Percentiles rank a stretch among this genome's conserved stretches.
Conservation (phyloP, 305 asterid species). For the Nicotiana rustica region DNA sequence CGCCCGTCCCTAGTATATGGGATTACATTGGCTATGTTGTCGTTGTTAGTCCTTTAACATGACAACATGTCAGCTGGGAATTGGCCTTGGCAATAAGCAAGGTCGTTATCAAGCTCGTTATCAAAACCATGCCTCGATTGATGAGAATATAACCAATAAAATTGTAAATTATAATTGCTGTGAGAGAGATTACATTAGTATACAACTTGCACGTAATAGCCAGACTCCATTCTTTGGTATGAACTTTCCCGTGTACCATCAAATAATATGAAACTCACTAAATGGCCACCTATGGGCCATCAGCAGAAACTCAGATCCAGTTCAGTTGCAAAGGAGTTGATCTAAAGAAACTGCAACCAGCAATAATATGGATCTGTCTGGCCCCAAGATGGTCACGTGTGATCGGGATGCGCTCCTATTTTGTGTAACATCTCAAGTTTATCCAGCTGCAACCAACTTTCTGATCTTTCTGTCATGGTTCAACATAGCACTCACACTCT, state of each 20-base stretch:
- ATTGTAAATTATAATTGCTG: slow-evolving; percentile 6
- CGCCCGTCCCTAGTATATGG: too few relatives aligned
- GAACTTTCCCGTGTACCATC: neutral
- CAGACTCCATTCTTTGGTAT: neutral
- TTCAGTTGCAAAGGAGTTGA: slow-evolving; percentile 8
- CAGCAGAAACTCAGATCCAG: slow-evolving; percentile 1
- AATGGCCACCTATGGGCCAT: neutral
- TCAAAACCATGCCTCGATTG: neutral
- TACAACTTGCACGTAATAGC: neutral
- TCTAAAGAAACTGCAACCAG: slow-evolving; percentile 2
- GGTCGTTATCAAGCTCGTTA: neutral
- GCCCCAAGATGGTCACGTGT: neutral
- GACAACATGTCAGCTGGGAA: neutral
- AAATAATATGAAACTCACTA: neutral
- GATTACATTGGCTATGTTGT: too few relatives aligned
- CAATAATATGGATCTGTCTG: slow-evolving; percentile 3
- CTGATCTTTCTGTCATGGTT: slow-evolving; percentile 78
- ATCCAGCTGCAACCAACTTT: slow-evolving; percentile 52
- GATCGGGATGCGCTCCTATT: neutral
- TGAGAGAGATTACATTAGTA: slow-evolving; percentile 8
- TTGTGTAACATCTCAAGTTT: slow-evolving; percentile 43
- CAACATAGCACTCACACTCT: slow-evolving; percentile 87
- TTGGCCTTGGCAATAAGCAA: neutral
- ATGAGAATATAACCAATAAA: neutral
- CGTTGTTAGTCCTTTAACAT: neutral